These are phyloP conservation scores for Kluyveromyces aestuarii DNA, from an alignment of 805 yeast genomes.

Conservation along the genomic window DNA sequence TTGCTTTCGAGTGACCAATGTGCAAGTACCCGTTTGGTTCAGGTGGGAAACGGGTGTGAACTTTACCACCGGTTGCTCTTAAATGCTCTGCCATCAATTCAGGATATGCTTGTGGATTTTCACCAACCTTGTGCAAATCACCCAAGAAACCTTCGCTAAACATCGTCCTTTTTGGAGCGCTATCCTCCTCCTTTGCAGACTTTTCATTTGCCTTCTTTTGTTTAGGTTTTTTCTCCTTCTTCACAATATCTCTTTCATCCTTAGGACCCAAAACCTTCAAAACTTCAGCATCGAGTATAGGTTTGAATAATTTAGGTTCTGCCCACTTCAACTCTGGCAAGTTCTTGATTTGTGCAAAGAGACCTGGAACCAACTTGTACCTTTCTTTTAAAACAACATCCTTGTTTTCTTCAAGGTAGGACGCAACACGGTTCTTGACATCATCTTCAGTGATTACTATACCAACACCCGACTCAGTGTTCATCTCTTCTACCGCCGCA, in stretches of 20 bases:
- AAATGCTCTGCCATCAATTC: conserved; percentile 78
- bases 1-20: conserved; percentile 97
- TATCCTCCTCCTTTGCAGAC: conserved; percentile 11
- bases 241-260: conserved; percentile 83
- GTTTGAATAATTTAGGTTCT: conserved; percentile 76
- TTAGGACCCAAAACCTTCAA: conserved; percentile 78
- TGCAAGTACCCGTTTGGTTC: conserved; percentile 99
- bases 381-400: conserved; percentile 59
- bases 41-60: conserved; percentile 90
- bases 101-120: conserved; percentile 83
- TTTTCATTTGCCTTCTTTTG: conserved; percentile 25
- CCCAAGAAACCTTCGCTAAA: conserved; percentile 94
- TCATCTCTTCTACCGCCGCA: conserved; percentile 43
- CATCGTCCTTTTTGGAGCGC: conserved; percentile 52
- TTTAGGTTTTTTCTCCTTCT: conserved; percentile 64
- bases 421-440: conserved; percentile 46
- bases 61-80: conserved; percentile 69
- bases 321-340: conserved; percentile 86
- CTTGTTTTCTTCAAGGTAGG: conserved; percentile 51
- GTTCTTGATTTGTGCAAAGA: conserved; percentile 68
- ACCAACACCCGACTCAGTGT: conserved; percentile 75
- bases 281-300: conserved; percentile 73
- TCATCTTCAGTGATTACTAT: conserved; percentile 58
- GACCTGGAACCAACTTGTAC: conserved; percentile 67
- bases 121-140: conserved; percentile 90